Conservation (phyloP, 768 basidiomycete genomes). For the Mycena crocata region DNA sequence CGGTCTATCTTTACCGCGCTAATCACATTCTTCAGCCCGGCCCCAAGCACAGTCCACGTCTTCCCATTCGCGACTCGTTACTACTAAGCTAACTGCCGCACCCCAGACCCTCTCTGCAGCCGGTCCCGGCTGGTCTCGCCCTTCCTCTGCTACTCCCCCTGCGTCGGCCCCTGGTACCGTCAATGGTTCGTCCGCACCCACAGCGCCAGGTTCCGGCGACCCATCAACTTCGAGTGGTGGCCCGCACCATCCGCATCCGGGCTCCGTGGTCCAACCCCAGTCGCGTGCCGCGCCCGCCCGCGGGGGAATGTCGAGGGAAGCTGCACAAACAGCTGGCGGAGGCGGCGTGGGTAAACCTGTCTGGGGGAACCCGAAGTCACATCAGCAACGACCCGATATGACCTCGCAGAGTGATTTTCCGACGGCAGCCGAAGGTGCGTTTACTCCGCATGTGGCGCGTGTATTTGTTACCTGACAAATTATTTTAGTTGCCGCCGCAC, state of each 20-base stretch:
- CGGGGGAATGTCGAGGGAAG: conserved; percentile 18
- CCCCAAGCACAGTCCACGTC: conserved; percentile 64
- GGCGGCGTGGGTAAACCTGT: conserved; percentile 61
- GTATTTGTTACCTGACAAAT: background rate
- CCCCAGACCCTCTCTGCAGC: conserved; percentile 67
- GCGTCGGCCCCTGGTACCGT: conserved; percentile 69
- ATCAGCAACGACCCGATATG: conserved; percentile 54
- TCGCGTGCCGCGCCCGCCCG: conserved; percentile 19
- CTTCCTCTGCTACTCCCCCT: conserved; percentile 78
- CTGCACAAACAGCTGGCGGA: conserved; percentile 36
- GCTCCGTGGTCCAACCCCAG: conserved; percentile 18
- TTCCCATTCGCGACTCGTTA: conserved; percentile 85
- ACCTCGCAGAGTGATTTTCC: conserved; percentile 82
- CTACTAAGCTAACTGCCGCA: conserved; percentile 84
- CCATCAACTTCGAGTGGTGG: conserved; percentile 10
- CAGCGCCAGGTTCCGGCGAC: conserved; percentile 17
- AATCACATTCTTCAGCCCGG: conserved; percentile 57
- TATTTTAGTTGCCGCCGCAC: conserved; percentile 44
- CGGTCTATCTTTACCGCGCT: conserved; percentile 5
- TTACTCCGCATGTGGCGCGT: conserved; percentile 51
- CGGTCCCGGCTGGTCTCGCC: conserved; percentile 82
- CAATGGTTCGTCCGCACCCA: conserved; percentile 43
- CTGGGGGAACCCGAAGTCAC: conserved; percentile 73
- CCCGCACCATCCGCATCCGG: conserved; percentile 12
- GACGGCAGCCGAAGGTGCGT: conserved; percentile 93